Conservation (phyloP, 2,329 filamentous ascomycete species). For the Huntiella moniliformis region DNA sequence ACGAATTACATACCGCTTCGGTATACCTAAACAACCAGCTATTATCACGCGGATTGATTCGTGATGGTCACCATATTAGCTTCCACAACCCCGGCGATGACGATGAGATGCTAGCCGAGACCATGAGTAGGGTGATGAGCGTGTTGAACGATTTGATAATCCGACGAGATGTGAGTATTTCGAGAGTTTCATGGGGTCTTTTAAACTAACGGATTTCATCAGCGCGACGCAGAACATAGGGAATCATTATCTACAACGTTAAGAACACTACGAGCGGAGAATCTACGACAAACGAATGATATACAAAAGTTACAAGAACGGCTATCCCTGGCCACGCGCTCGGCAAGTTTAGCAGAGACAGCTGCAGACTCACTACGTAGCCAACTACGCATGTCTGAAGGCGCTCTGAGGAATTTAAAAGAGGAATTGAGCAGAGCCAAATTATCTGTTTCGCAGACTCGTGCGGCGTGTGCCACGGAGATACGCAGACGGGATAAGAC, state of each 20-base stretch:
- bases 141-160: slow-evolving; percentile 86
- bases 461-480: slow-evolving; percentile 75
- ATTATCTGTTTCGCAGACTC: slow-evolving; percentile 60
- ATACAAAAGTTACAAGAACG: slow-evolving; percentile 39
- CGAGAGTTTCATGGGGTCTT: neutral
- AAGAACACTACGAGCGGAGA: slow-evolving; percentile 55
- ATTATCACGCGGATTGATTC: slow-evolving; percentile 43
- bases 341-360: slow-evolving; percentile 41
- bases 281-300: slow-evolving; percentile 53
- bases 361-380: slow-evolving; percentile 51
- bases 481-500: slow-evolving; percentile 78
- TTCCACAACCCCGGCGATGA: slow-evolving; percentile 56
- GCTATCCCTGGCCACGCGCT: slow-evolving; percentile 34
- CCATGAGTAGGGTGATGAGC: slow-evolving; percentile 76
- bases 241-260: slow-evolving; percentile 67
- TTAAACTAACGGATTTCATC: slow-evolving; percentile 9
- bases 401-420: slow-evolving; percentile 54
- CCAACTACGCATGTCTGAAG: slow-evolving; percentile 56
- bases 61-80: slow-evolving; percentile 57
- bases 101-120: slow-evolving; percentile 34
- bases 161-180: slow-evolving; percentile 56
- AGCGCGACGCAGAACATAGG: slow-evolving; percentile 79
- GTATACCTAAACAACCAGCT: slow-evolving; percentile 57
- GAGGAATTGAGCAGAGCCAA: slow-evolving; percentile 71
- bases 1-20: slow-evolving; percentile 47